Conservation (phyloP, 306 rosid genomes). For the cucumber (Cucumis sativus) region Cucumber_9930_V3 NC_026661.2:15244501-15245000, state of each 20-base stretch:
- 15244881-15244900: no score
- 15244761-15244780: constrained; percentile 13
- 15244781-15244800: constrained; percentile 28
- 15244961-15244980: no score
- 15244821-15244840: constrained; percentile 10
- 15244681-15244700: constrained; percentile 37
- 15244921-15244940: no score
- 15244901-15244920: no score
- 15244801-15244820: constrained; percentile 26
- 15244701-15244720: constrained; percentile 23
- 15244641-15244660: constrained; percentile 24
- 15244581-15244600: constrained; percentile 27
- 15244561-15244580: constrained; percentile 70
- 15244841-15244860: no score
- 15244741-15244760: constrained; percentile 18
- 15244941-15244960: no score
- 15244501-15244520: constrained; percentile 30
- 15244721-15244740: constrained; percentile 24
- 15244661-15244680: constrained; percentile 26
- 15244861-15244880: no score
- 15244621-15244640: constrained; percentile 30
- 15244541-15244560: constrained; percentile 14
- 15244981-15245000: no score
- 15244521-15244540: constrained; percentile 28
- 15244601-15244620: constrained; percentile 22